Evolutionary conservation across 2,329 filamentous ascomycete species (phyloP).

Genomic region (Colletotrichum tofieldiae): DNA sequence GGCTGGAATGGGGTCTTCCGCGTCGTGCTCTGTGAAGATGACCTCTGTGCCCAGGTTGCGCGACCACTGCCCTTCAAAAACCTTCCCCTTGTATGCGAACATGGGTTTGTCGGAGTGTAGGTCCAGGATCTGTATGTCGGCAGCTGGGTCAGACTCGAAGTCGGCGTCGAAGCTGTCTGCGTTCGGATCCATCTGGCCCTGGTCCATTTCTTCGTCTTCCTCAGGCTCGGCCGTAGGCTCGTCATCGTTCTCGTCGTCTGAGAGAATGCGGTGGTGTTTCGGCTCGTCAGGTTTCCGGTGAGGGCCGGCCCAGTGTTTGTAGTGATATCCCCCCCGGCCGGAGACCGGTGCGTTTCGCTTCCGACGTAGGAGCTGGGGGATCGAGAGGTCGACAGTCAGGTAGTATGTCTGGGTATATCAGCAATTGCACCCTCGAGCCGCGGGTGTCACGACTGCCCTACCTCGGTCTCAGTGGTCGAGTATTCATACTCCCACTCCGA

Average conservation of each 20-base stretch:
- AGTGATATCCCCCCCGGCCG: slow-evolving; percentile 63
- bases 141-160: slow-evolving; percentile 42
- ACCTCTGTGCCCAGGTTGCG: slow-evolving; percentile 88
- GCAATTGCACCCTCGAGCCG: not conserved
- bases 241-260: slow-evolving; percentile 48
- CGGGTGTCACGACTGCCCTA: slow-evolving; percentile 45
- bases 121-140: slow-evolving; percentile 84
- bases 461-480: slow-evolving; percentile 75
- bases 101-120: slow-evolving; percentile 84
- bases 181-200: slow-evolving; percentile 35
- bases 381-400: slow-evolving; percentile 74
- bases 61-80: slow-evolving; percentile 87
- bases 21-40: slow-evolving; percentile 73
- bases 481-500: slow-evolving; percentile 79
- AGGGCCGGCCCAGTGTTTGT: slow-evolving; percentile 58
- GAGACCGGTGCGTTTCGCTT: slow-evolving; percentile 45
- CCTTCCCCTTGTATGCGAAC: slow-evolving; percentile 82
- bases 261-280: slow-evolving; percentile 43
- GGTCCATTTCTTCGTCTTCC: slow-evolving; percentile 49
- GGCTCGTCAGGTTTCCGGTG: slow-evolving; percentile 44
- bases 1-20: slow-evolving; percentile 58
- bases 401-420: slow-evolving; percentile 70
- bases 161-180: slow-evolving; percentile 45
- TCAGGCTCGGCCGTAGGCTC: slow-evolving; percentile 39
- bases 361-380: slow-evolving; percentile 67